Evolutionary conservation across 2,329 filamentous ascomycete species (phyloP), one percentile per base, ranked within the genome.

Genomic region (Harringtonia lauricola): DNA sequence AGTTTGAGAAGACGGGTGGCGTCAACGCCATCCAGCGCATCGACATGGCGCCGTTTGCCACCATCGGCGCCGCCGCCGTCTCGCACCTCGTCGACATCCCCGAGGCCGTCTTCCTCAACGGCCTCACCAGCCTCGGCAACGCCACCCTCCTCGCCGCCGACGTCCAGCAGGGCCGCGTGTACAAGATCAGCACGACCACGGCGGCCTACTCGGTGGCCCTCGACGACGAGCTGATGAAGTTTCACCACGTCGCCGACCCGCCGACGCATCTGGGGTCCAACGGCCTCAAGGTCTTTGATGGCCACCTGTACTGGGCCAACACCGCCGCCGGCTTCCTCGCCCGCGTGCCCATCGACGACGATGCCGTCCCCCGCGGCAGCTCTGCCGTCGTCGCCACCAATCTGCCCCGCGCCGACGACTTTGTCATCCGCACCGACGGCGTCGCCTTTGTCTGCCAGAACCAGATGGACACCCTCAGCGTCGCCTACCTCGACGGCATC

Each of bases 231-330:
- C 50, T 45, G 8, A 59, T 55, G 42, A 30, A 33, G 21, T 29
- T 10, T 17, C 10, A 14, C 19, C 30, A 29, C 30, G 41, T 10
- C 8, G n/a, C 36, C 15, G 19, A 30, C n/a, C 26, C 41, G 21
- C 19, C 33, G 28, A 36, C 36, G 6, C n/a, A 39, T 14, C 38
- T 47, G 5, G 55, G 48, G 3, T 48, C 52, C 28, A 54, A 58
- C 26, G 57, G 57, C 8, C 29, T 59, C 22, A 50, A 58, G 51
- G 50, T 59, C 26, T 45, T 44, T 1, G 42, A 47, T 8, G 31
- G 36, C 12, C 44, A 43, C 22, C 51, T 58, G 4, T 59, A 57
- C 47, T 58, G 51, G 41, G 51, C 54, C 26, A 58, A 59, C 24
- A 47, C 51, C 13, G 52, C 49, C 14, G 39, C 50, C 3, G 52